These are phyloP conservation scores for Trichophyton verrucosum DNA, from an alignment of 2,329 filamentous ascomycete species.

Conservation along the genomic window DNA sequence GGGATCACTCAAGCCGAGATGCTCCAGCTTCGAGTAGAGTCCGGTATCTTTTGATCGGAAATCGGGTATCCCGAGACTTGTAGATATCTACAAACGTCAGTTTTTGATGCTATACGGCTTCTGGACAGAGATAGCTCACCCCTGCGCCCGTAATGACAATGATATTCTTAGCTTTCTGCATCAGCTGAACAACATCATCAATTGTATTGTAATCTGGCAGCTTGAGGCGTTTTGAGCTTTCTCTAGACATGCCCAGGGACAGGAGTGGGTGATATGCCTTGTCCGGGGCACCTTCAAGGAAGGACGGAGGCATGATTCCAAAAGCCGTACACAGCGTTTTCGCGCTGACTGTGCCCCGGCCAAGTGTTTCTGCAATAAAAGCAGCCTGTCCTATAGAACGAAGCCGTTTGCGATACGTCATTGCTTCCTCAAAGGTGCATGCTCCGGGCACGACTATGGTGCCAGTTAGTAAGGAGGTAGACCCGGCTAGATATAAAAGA, in stretches of 20 bases:
- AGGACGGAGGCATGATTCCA: conserved; percentile 58
- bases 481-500: conserved; percentile 7
- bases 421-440: conserved; percentile 58
- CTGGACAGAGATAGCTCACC: conserved; percentile 23
- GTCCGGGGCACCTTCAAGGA: conserved; percentile 61
- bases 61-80: conserved; percentile 90
- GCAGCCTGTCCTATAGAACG: conserved; percentile 63
- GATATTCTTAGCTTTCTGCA: conserved; percentile 66
- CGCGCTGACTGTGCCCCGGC: conserved; percentile 56
- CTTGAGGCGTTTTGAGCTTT: conserved; percentile 71
- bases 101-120: conserved; percentile 6
- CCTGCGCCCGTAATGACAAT: conserved; percentile 90
- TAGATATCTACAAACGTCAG: conserved; percentile 54
- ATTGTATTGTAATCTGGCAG: conserved; percentile 69
- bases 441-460: conserved; percentile 35
- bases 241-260: conserved; percentile 63
- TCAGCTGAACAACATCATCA: conserved; percentile 69
- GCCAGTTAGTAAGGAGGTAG: conserved; percentile 12
- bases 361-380: conserved; percentile 63
- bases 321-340: conserved; percentile 82
- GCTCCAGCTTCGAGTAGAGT: conserved; percentile 72
- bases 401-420: conserved; percentile 55
- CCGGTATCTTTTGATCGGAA: conserved; percentile 90
- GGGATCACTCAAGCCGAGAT: conserved; percentile 67
- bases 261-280: conserved; percentile 64